Percentiles rank a stretch among this genome's conserved stretches.
Conservation (phyloP, 164 flowering plant genomes). For the Pachysandra terminalis region DNA sequence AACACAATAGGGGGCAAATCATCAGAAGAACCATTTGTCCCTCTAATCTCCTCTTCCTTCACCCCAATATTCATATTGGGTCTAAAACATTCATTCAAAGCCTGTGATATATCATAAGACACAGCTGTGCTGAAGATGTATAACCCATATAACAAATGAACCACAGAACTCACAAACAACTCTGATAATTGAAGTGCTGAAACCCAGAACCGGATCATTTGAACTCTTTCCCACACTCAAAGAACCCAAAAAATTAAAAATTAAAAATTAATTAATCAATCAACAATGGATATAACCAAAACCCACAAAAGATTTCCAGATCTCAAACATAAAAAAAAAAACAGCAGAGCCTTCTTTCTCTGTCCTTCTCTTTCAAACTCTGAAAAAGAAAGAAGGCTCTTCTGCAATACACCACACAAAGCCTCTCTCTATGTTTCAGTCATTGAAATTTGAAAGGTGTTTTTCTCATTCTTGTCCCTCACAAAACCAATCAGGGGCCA, state of each 20-base stretch:
- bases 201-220: conserved; percentile 56
- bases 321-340: no score
- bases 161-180: conserved; percentile 70
- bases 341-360: neutral
- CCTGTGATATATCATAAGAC: conserved; percentile 27
- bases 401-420: conserved; percentile 2
- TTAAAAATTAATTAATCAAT: neutral
- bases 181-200: conserved; percentile 51
- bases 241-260: no score
- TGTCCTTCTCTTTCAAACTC: no score
- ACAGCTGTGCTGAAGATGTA: conserved; percentile 91
- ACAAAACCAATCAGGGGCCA: conserved; percentile 10
- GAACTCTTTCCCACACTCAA: conserved; percentile 1
- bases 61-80: conserved; percentile 10
- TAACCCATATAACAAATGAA: conserved; percentile 81
- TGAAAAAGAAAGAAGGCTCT: conserved; percentile 20
- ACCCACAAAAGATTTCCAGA: no score
- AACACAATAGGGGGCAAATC: conserved; percentile 85
- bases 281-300: neutral
- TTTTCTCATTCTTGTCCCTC: neutral
- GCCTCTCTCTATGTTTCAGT: neutral
- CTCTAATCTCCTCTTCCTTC: conserved; percentile 18
- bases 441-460: neutral
- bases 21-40: conserved; percentile 13
- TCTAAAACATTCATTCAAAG: no score